Percentiles rank a stretch among this genome's conserved stretches.
Conservation (phyloP, 345 rosid species). For the Gossypium australe region DNA sequence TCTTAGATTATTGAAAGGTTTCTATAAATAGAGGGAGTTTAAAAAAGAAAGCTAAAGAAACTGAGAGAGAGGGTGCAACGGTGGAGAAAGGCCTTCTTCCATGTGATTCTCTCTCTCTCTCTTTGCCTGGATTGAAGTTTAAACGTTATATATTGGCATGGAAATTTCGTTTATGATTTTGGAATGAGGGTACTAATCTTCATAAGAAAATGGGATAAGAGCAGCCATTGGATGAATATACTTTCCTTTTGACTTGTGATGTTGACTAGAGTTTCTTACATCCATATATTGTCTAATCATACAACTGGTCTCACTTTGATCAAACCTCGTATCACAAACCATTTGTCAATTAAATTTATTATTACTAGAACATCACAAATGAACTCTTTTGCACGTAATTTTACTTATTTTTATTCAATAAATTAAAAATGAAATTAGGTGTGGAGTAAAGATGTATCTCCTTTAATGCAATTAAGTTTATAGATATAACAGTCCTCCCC, state of each 20-base stretch:
- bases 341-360: neutral
- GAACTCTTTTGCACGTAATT: too few species aligned
- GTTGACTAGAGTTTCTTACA: neutral
- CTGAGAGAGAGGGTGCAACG: constrained; percentile 35
- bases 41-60: constrained; percentile 27
- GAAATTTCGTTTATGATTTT: constrained; percentile 6
- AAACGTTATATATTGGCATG: constrained; percentile 19
- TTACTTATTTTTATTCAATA: too few species aligned
- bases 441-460: neutral
- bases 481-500: neutral
- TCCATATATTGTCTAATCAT: too few species aligned
- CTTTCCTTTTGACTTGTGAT: neutral
- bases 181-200: neutral
- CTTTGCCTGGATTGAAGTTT: constrained; percentile 19
- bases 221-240: neutral
- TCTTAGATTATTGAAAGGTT: constrained; percentile 15
- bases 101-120: constrained; percentile 30
- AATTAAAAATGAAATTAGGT: neutral
- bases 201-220: constrained; percentile 4
- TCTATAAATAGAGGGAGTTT: constrained; percentile 9
- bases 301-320: neutral
- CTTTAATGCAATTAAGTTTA: neutral
- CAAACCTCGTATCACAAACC: neutral
- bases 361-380: too few species aligned
- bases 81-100: constrained; percentile 30